Percentiles rank a stretch among this genome's conserved stretches.
These are phyloP conservation scores for Triticum timopheevii DNA, from an alignment of 176 grass and related monocot genomes.

Conservation along the genomic window DNA sequence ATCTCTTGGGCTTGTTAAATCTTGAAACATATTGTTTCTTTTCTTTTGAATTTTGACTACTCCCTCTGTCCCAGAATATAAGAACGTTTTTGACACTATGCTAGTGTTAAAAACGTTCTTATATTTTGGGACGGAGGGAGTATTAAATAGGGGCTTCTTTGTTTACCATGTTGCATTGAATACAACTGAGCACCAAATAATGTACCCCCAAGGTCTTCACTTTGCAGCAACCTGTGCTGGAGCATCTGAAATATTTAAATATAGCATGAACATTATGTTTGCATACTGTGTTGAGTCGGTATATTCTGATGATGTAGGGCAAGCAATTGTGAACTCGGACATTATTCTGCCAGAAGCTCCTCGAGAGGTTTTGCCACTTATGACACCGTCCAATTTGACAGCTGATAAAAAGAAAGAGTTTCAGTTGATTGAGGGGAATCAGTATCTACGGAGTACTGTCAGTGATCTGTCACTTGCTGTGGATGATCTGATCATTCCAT, in stretches of 20 bases:
- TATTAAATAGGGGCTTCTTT: neutral
- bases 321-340: conserved; percentile 25
- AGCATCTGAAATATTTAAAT: neutral
- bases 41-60: neutral
- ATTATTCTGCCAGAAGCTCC: conserved; percentile 41
- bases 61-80: no score
- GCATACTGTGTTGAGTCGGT: neutral
- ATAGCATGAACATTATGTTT: neutral
- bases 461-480: conserved; percentile 65
- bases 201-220: conserved; percentile 3
- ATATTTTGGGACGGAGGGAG: no score
- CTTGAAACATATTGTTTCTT: neutral
- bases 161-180: neutral
- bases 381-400: conserved; percentile 59
- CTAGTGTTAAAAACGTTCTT: no score
- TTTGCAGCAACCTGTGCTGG: conserved; percentile 16
- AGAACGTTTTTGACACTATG: no score
- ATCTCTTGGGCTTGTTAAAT: neutral
- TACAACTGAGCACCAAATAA: neutral
- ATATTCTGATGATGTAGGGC: conserved; percentile 35
- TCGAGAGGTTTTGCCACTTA: conserved; percentile 47
- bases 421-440: conserved; percentile 45
- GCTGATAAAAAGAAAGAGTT: conserved; percentile 69
- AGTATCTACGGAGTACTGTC: conserved; percentile 35
- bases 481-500: conserved; percentile 82